These are phyloP conservation scores for Tulasnella calospora DNA, from an alignment of 768 basidiomycete species.

Conservation along the genomic window DNA sequence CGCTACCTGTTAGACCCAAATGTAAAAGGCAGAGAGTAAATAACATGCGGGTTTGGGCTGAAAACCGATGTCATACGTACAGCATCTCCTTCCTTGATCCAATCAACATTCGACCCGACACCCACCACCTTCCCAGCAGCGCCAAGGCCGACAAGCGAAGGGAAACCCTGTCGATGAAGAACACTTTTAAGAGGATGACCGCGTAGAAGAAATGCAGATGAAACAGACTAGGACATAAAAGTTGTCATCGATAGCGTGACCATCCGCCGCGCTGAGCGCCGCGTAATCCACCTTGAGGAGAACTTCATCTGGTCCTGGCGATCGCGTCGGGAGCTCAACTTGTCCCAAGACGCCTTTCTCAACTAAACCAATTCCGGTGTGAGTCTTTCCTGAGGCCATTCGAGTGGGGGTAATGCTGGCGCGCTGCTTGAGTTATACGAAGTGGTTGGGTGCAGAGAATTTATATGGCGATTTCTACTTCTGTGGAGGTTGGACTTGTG, in stretches of 20 bases:
- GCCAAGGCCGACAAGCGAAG: conserved; percentile 40
- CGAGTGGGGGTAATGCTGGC: not conserved
- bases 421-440: not conserved
- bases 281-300: conserved; percentile 43
- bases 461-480: not conserved
- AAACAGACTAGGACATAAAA: conserved; percentile 30
- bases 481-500: no score
- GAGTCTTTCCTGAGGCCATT: conserved; percentile 32
- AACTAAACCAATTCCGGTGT: conserved; percentile 43
- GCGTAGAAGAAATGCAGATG: no score
- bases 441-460: not conserved
- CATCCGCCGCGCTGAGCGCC: conserved; percentile 42
- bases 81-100: conserved; percentile 41
- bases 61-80: conserved; percentile 34
- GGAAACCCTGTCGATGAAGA: conserved; percentile 33
- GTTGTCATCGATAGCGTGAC: conserved; percentile 40
- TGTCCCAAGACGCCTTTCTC: conserved; percentile 39
- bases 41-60: no score
- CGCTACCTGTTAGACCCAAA: conserved; percentile 33
- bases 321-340: conserved; percentile 38
- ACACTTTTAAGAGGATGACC: no score
- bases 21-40: not conserved
- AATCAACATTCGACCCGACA: conserved; percentile 38
- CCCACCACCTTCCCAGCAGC: conserved; percentile 41
- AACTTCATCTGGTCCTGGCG: conserved; percentile 40